Base-by-base conservation (phyloP, 768 basidiomycete genomes). In the Suillus hirtellus region DNA sequence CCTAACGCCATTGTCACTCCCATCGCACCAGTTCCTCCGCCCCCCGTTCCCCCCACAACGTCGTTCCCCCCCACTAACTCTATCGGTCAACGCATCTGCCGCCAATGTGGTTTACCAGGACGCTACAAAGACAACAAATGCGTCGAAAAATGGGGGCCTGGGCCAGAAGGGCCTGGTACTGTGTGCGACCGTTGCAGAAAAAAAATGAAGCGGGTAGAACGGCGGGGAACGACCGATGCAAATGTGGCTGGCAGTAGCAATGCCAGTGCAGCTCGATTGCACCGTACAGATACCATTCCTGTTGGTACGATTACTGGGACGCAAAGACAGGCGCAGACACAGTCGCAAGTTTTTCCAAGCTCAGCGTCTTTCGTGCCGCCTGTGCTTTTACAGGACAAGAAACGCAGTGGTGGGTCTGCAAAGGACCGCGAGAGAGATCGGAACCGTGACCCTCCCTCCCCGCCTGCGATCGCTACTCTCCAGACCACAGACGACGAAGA, bases 81-180 rank as follows among this genome's bases (percentile, higher is more conserved):
- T 1, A 78, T 82, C 59, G 91, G 91, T 0, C 90, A 92, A 70
- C 79, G 90, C 27, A 90, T 89, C 55, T 92, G 91, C 71, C 79
- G 90, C 7, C 89, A 90, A 69, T 93, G 91, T 68, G 89, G 89
- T 0, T 76, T 87, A 49, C 79, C 85, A 0, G 91, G 91, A 0
- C 78, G 90, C 1, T 93, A 92, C 77, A 92, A 92, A 77, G 91
- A 93, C 24, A 89, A 88, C 10, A 91, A 91, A 67, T 93, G 91
- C 71, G 90, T 93, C 59, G 91, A 93, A 70, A 93, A 93, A 74
- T 93, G 91, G 91, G 91, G 91, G 1, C 90, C 91, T 27, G 91
- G 91, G 4, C 91, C 91, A 54, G 84, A 88, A 75, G 91, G 91
- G 0, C 91, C 91, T 59, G 91, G 90, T 24, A 93, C 91, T 0